Evolutionary conservation across 768 basidiomycete genomes (phyloP).

Genomic region (Leccinum boreale): DNA sequence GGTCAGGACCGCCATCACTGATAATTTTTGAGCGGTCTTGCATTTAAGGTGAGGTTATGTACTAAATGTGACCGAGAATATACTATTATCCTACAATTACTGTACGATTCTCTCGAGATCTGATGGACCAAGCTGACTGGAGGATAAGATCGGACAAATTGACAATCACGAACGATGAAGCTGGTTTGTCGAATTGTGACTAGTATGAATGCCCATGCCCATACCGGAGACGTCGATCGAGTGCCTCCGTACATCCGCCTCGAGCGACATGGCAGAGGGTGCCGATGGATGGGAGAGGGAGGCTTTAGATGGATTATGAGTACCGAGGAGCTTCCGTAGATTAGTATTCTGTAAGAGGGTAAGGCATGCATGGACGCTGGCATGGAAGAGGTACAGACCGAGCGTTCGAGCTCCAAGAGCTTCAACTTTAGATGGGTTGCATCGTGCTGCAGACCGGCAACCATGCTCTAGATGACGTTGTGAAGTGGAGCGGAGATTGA

Average conservation of each 20-base stretch:
- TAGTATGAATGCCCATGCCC: conserved; percentile 26
- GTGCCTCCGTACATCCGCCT: conserved; percentile 33
- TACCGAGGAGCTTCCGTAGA: conserved; percentile 30
- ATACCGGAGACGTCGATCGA: conserved; percentile 32
- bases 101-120: conserved; percentile 4
- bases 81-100: conserved; percentile 22
- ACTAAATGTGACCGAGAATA: conserved; percentile 9
- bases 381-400: conserved; percentile 38
- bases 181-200: conserved; percentile 1
- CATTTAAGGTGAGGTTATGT: not conserved
- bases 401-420: conserved; percentile 65
- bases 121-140: not conserved
- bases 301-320: conserved; percentile 15
- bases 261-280: conserved; percentile 27
- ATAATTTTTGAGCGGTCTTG: not conserved
- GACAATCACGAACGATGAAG: conserved; percentile 7
- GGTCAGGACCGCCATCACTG: not conserved
- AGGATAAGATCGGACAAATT: not conserved
- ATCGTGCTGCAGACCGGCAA: conserved; percentile 67
- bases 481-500: not conserved
- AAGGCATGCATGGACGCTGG: not conserved
- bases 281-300: conserved; percentile 22
- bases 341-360: conserved; percentile 26
- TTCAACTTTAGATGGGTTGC: conserved; percentile 56
- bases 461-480: conserved; percentile 54